Percentiles rank a stretch among this genome's conserved stretches.
These are phyloP conservation scores for Phyllosticta paracitricarpa DNA, from an alignment of 2,329 filamentous ascomycete genomes.

Conservation along the genomic window DNA sequence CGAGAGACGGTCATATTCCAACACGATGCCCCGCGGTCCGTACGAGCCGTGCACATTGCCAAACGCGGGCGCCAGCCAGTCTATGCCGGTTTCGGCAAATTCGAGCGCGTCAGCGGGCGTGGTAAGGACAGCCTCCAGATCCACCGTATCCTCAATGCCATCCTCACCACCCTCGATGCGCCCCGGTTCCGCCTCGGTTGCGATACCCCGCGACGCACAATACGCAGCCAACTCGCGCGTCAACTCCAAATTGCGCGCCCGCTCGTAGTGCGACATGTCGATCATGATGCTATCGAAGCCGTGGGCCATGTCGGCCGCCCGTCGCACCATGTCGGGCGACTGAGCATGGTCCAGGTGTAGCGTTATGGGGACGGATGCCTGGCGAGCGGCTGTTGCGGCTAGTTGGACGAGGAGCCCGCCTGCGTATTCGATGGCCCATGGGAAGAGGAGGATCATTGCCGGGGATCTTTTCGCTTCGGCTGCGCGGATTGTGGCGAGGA, in stretches of 20 bases:
- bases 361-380: constrained; percentile 49
- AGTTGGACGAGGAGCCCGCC: constrained; percentile 38
- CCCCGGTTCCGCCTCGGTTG: constrained; percentile 60
- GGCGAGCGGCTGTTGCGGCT: constrained; percentile 45
- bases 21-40: constrained; percentile 40
- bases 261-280: constrained; percentile 64
- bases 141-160: constrained; percentile 57
- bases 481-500: constrained; percentile 58
- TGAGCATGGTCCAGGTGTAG: constrained; percentile 60
- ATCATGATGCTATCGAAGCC: constrained; percentile 57
- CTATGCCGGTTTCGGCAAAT: constrained; percentile 60
- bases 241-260: constrained; percentile 55
- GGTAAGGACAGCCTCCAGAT: constrained; percentile 53
- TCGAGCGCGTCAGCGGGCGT: constrained; percentile 58
- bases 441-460: constrained; percentile 63
- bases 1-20: constrained; percentile 49
- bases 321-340: constrained; percentile 50
- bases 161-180: constrained; percentile 65
- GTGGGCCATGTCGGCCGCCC: constrained; percentile 42
- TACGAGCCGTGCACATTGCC: constrained; percentile 69
- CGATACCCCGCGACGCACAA: constrained; percentile 54
- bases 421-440: constrained; percentile 62
- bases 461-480: constrained; percentile 58
- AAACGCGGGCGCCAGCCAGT: constrained; percentile 63
- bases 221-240: constrained; percentile 52